Base-by-base conservation (phyloP, 208 protist genomes). In the Crithidia brevicula region DNA sequence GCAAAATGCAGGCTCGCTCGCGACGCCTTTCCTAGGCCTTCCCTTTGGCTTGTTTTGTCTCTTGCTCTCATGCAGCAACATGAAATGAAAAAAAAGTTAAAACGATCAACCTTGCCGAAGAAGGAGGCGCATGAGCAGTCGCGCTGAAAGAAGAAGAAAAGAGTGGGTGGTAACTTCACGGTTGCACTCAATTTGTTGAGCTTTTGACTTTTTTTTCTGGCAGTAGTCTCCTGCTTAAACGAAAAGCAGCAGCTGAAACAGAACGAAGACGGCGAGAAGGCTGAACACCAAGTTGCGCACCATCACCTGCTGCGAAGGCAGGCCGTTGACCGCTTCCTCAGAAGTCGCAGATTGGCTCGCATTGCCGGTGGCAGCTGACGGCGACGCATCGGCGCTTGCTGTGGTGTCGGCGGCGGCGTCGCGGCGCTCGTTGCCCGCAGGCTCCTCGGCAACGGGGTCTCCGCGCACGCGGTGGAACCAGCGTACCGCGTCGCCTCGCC, bases 241-340 rank as follows among this genome's bases (percentile, higher is more conserved):
- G 61, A 57, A 69, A 42, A 63, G 49, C 23, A 68, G 22, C 20
- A 75, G 34, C 69, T 75, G 69, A 16, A 75, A 67, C 22, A 69
- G 40, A 33, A 75, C 46, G n/a, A 75, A 75, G 22, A 67, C 53
- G 3, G 64, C 33, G 15, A 75, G 56, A 11, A 75, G 36, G 22
- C 16, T 50, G 10, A 67, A 33, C 3, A 62, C 34, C 43, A 63
- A 43, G 30, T 68, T 56, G 43, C 62, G 59, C 33, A 64, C 43
- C 59, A 65, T 54, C 31, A 33, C 23, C 59, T 65, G 59, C 59
- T 45, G 59, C 15, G 59, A 45, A 8, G 59, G 59, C n/a, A 65
- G 59, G 1, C 13, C 59, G 8, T 52, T 9, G 23, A 40, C 27
- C 2, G 23, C 25, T 3, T 40, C 10, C 36, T 13, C 36, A 40